Percentiles rank a stretch among this genome's conserved stretches.
phyloP scores from a whole-genome alignment of 768 basidiomycete genomes.

The Suillus weaverae region DNA sequence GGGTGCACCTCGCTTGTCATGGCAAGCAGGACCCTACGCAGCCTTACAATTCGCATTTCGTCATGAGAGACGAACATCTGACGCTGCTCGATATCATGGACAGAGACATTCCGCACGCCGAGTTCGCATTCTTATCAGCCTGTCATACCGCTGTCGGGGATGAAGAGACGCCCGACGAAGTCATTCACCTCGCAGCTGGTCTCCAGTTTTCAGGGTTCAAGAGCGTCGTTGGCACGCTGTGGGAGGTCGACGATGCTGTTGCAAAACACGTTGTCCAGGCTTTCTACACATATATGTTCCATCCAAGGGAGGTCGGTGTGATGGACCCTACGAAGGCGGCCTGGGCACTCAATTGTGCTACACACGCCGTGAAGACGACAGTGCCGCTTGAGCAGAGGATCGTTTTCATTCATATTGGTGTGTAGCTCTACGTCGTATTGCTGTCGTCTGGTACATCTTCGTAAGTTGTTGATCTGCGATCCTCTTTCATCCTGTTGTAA shows the following conservation, averaged over 20 bases:
- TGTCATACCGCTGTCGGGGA: background rate
- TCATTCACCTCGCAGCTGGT: no score
- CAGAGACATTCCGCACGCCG: background rate
- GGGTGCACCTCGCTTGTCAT: slow-evolving; percentile 36
- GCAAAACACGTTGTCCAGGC: no score
- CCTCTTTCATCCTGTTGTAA: background rate
- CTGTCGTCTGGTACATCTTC: background rate
- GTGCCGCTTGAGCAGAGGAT: background rate
- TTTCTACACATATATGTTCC: background rate
- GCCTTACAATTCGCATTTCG: slow-evolving; percentile 29
- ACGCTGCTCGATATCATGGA: background rate
- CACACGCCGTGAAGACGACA: background rate
- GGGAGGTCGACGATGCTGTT: no score
- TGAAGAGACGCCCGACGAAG: no score
- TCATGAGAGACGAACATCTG: background rate
- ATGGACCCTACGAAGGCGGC: background rate
- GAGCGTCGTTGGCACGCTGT: no score
- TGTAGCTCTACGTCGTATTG: background rate
- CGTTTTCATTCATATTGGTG: background rate
- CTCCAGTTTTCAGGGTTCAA: no score
- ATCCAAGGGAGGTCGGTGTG: background rate
- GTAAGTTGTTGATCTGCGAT: background rate
- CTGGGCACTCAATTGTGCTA: background rate
- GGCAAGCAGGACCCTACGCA: slow-evolving; percentile 19
- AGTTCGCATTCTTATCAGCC: background rate